These are phyloP conservation scores for Euphorbia peplus DNA, from an alignment of 345 rosid genomes.

Conservation along the genomic window DNA sequence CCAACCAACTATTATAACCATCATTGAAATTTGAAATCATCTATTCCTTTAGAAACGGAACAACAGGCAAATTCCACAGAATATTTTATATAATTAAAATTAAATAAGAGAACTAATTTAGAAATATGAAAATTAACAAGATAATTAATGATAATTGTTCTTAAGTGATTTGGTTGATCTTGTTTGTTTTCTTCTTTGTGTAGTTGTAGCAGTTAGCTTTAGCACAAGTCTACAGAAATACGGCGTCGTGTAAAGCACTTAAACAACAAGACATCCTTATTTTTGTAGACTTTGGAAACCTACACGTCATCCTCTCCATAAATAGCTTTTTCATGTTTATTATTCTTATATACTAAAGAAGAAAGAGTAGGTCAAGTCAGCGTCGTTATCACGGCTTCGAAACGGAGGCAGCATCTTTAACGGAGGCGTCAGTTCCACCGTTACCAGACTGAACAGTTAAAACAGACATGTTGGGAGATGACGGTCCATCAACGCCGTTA, in stretches of 20 bases:
- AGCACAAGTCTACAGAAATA: constrained; percentile 42
- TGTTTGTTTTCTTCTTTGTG: constrained; percentile 1
- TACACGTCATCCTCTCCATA: constrained; percentile 14
- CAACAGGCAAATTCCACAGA: not conserved
- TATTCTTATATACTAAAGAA: not conserved
- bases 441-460: constrained; percentile 71
- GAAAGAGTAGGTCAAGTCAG: constrained; percentile 7
- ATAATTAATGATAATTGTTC: constrained; percentile 4
- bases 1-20: constrained; percentile 1
- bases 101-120: not conserved
- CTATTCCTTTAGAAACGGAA: too few species aligned
- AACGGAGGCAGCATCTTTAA: constrained; percentile 65
- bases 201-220: constrained; percentile 11
- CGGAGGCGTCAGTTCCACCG: constrained; percentile 38
- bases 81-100: not conserved
- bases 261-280: constrained; percentile 20
- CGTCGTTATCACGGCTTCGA: constrained; percentile 55
- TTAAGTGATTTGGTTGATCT: constrained; percentile 19
- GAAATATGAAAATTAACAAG: not conserved
- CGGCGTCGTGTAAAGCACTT: constrained; percentile 38
- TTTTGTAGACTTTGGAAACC: constrained; percentile 37
- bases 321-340: not conserved
- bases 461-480: constrained; percentile 75
- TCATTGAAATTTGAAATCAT: not conserved
- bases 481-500: constrained; percentile 44